Base-by-base conservation (phyloP, 2,329 filamentous ascomycete genomes). In the Ploettnerulaceae sp. region DNA sequence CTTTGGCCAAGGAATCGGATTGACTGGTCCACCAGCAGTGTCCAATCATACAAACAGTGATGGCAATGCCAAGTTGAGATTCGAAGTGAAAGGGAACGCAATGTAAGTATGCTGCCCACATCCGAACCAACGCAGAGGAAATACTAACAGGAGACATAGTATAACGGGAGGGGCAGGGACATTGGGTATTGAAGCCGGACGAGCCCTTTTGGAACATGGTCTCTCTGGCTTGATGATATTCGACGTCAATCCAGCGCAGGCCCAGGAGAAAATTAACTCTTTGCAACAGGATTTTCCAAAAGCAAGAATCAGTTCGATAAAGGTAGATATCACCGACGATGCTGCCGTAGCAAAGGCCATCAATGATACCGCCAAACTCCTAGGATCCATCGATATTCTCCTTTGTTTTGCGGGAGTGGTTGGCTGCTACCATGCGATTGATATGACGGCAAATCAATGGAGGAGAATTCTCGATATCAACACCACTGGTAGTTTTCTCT, bases 331-430 rank as follows among this genome's bases (percentile, higher is more conserved):
- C 2, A 82, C 80, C 0, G 70, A 76, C 35, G 71, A 71, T 25
- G 63, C 61, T 2, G 67, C 64, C 2, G 71, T 82, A 3, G 63
- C 67, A 1, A 56, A 65, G 6, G 71, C 70, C 1, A 65, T 76
- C 3, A 51, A 63, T 5, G 61, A 66, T 36, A 69, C 68, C 0
- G 67, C 66, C 0, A 54, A 63, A 8, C 57, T 64, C 1, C 66
- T 82, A 2, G 77, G 77, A 1, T 66, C 67, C 14, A 60, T 85
- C 2, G 69, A 77, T 46, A 46, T 55, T 21, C 34, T 63, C 2
- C 71, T 78, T 53, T 81, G 77, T 55, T 85, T 86, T 57, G 84
- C 82, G 0, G 84, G 85, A 4, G 73, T 89, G 0, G 84, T 87
- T 0, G 73, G 72, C 28, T 83, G 77, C 54, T 69, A 73, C 0